Percentiles rank a stretch among this genome's conserved stretches.
Evolutionary conservation across 2,329 filamentous ascomycete genomes (phyloP).

Genomic region (Exutisphaerella laricina): DNA sequence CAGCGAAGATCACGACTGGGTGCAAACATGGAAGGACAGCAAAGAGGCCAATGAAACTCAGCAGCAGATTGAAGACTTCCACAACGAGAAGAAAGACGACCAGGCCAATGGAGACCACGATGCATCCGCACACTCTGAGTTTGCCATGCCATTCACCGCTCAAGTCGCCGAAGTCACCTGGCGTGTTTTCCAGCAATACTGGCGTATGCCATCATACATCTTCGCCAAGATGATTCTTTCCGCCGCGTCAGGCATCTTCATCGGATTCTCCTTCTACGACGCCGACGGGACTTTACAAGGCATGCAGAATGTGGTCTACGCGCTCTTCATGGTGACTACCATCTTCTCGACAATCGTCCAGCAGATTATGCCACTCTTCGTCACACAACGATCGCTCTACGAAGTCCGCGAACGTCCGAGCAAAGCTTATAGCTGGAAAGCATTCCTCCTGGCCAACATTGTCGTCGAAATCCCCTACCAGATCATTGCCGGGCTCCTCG

Average conservation of each 20-base stretch:
- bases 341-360: slow-evolving; percentile 45
- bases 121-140: slow-evolving; percentile 36
- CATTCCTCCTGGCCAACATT: slow-evolving; percentile 66
- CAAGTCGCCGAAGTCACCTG: slow-evolving; percentile 36
- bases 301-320: slow-evolving; percentile 44
- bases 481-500: slow-evolving; percentile 56
- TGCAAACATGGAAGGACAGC: slow-evolving; percentile 36
- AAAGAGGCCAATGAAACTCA: slow-evolving; percentile 31
- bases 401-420: slow-evolving; percentile 57
- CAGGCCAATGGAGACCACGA: slow-evolving; percentile 28
- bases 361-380: slow-evolving; percentile 56
- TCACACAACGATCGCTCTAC: slow-evolving; percentile 54
- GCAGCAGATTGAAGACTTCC: slow-evolving; percentile 37
- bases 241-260: slow-evolving; percentile 46
- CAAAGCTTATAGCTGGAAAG: slow-evolving; percentile 70
- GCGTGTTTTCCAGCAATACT: slow-evolving; percentile 42
- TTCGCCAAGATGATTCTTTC: slow-evolving; percentile 56
- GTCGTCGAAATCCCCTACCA: slow-evolving; percentile 66
- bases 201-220: slow-evolving; percentile 43
- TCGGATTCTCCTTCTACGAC: slow-evolving; percentile 43
- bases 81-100: slow-evolving; percentile 33
- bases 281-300: slow-evolving; percentile 36
- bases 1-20: slow-evolving; percentile 39
- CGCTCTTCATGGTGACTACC: slow-evolving; percentile 46
- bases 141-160: slow-evolving; percentile 38